A percentile compares a stretch with the other conserved stretches of the same genome.
These are phyloP conservation scores for Candida yuanshanica DNA, from an alignment of 805 yeast species.

Conservation along the genomic window DNA sequence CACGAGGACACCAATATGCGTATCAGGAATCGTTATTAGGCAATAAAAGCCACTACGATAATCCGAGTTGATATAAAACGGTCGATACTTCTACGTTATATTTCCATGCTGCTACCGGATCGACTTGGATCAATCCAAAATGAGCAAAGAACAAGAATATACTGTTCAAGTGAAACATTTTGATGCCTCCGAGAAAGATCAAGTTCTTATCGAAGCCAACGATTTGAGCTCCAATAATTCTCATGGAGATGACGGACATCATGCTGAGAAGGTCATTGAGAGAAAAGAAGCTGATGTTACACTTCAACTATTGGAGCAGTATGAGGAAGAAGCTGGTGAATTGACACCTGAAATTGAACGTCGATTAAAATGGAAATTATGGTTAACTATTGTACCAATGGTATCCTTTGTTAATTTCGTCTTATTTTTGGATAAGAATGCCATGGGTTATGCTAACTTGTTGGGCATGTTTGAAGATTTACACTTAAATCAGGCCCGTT, in stretches of 20 bases:
- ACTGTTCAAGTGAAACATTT: too few species aligned
- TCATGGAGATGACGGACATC: background rate
- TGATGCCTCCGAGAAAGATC: too few species aligned
- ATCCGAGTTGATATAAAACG: too few species aligned
- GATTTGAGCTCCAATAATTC: background rate
- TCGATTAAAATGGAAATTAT: conserved; percentile 8
- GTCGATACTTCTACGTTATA: too few species aligned
- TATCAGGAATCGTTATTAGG: too few species aligned
- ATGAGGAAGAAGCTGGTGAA: conserved; percentile 13
- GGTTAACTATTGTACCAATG: conserved; percentile 21
- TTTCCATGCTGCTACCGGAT: too few species aligned
- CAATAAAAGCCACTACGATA: too few species aligned
- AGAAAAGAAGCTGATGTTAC: conserved; percentile 25
- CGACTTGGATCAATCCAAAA: too few species aligned
- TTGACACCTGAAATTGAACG: conserved; percentile 11
- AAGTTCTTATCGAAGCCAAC: too few species aligned
- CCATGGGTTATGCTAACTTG: conserved; percentile 12
- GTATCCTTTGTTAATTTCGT: conserved; percentile 12
- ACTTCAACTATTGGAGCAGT: conserved; percentile 6
- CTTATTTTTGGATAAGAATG: conserved; percentile 14
- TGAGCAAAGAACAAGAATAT: too few species aligned
- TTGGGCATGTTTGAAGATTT: conserved; percentile 11
- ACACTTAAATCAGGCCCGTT: conserved; percentile 7
- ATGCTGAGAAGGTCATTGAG: conserved; percentile 2
- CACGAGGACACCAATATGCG: too few species aligned